Conservation (phyloP, 805 yeast genomes). For the Metschnikowia dekortorum region DNA sequence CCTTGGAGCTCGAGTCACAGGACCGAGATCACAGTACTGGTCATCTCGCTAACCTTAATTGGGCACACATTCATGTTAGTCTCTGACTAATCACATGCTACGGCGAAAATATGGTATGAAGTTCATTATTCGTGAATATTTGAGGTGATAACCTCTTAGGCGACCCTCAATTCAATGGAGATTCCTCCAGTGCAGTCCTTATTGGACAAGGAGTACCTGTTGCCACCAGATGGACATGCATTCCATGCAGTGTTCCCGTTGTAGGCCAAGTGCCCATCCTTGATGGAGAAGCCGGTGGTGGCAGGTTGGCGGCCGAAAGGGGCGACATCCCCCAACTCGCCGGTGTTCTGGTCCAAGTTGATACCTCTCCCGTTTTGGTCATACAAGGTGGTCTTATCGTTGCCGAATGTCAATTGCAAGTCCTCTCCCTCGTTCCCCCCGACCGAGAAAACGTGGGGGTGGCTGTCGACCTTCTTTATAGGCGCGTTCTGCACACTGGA, state of each 20-base stretch:
- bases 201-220: constrained; percentile 20
- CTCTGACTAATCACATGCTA: no score
- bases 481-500: background rate
- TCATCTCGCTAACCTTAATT: no score
- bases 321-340: constrained; percentile 29
- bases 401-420: constrained; percentile 18
- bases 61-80: no score
- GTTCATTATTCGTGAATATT: no score
- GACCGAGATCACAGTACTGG: no score
- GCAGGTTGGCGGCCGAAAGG: constrained; percentile 19
- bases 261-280: constrained; percentile 33
- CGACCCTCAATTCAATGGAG: constrained; percentile 22
- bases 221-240: constrained; percentile 33
- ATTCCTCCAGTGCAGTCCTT: constrained; percentile 28
- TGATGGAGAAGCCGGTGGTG: constrained; percentile 37
- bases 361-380: constrained; percentile 30
- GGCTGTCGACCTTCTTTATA: background rate
- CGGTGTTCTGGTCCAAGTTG: constrained; percentile 24
- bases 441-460: background rate
- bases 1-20: no score
- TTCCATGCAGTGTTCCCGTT: constrained; percentile 32
- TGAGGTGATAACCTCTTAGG: background rate
- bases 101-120: no score
- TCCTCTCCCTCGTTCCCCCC: background rate
- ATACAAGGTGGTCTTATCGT: constrained; percentile 23